phyloP scores from a whole-genome alignment of 2,329 filamentous ascomycete species.

The Venturia effusa region DNA sequence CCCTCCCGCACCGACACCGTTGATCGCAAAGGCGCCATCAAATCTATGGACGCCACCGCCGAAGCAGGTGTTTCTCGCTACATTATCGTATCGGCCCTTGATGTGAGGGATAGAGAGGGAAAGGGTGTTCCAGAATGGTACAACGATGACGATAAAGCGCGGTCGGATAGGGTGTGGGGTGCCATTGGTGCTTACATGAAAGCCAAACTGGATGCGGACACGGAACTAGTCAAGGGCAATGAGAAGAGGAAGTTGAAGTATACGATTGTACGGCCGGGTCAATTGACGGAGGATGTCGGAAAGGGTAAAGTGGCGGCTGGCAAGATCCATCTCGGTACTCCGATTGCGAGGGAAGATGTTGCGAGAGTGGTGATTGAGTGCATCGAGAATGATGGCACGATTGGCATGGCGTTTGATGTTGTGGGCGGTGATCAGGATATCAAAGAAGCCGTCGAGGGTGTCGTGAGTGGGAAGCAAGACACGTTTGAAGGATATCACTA shows the following conservation, averaged over 20 bases:
- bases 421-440: conserved; percentile 30
- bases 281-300: conserved; percentile 35
- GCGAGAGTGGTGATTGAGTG: conserved; percentile 47
- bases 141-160: conserved; percentile 25
- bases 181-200: conserved; percentile 30
- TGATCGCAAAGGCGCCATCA: conserved; percentile 52
- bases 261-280: conserved; percentile 35
- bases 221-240: conserved; percentile 29
- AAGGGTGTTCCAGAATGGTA: conserved; percentile 34
- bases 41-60: conserved; percentile 46
- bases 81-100: conserved; percentile 52
- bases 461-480: conserved; percentile 26
- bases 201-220: conserved; percentile 34
- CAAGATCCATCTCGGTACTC: conserved; percentile 27
- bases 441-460: conserved; percentile 28
- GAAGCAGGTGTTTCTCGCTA: conserved; percentile 33
- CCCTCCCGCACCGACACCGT: conserved; percentile 46
- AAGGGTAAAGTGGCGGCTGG: conserved; percentile 32
- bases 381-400: conserved; percentile 37
- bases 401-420: conserved; percentile 34
- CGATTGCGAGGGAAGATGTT: conserved; percentile 46
- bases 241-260: conserved; percentile 29
- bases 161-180: conserved; percentile 28
- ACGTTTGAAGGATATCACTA: conserved; percentile 22
- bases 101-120: conserved; percentile 36